Conservation (phyloP, 768 basidiomycete species). For the Rhizopogon rudus region DNA sequence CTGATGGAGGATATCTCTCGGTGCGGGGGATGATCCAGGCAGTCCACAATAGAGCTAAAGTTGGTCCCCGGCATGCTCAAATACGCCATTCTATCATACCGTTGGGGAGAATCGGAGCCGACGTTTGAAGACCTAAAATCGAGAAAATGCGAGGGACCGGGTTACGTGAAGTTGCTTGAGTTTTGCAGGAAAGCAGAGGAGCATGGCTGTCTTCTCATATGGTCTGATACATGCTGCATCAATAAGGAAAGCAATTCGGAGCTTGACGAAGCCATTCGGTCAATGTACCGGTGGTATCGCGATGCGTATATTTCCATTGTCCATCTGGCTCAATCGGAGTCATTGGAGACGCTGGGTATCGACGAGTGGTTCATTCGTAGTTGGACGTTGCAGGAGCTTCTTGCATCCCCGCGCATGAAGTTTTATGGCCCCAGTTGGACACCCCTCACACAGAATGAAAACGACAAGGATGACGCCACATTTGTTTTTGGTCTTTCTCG, state of each 20-base stretch:
- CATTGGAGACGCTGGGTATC: not conserved
- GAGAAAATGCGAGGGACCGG: not conserved
- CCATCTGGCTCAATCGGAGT: not conserved
- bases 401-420: not conserved
- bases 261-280: slow-evolving; percentile 2
- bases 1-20: not conserved
- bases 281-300: not conserved
- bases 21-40: not conserved
- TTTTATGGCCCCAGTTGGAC: slow-evolving; percentile 6
- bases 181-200: slow-evolving; percentile 3
- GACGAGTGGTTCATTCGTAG: slow-evolving; percentile 2
- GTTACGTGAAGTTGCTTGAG: not conserved
- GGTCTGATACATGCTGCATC: slow-evolving; percentile 10
- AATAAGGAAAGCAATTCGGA: slow-evolving; percentile 8
- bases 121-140: not conserved
- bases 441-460: slow-evolving; percentile 3
- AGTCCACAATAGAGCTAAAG: slow-evolving; percentile 3
- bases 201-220: not conserved
- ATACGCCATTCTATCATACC: slow-evolving; percentile 6
- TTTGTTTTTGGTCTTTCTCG: slow-evolving; percentile 8
- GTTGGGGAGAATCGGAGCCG: slow-evolving; percentile 3
- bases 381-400: not conserved
- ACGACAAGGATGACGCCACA: slow-evolving; percentile 15
- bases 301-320: not conserved
- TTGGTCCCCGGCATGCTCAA: not conserved